Conservation (phyloP, 306 rosid species). For the Vigna reflexopilosa region DNA sequence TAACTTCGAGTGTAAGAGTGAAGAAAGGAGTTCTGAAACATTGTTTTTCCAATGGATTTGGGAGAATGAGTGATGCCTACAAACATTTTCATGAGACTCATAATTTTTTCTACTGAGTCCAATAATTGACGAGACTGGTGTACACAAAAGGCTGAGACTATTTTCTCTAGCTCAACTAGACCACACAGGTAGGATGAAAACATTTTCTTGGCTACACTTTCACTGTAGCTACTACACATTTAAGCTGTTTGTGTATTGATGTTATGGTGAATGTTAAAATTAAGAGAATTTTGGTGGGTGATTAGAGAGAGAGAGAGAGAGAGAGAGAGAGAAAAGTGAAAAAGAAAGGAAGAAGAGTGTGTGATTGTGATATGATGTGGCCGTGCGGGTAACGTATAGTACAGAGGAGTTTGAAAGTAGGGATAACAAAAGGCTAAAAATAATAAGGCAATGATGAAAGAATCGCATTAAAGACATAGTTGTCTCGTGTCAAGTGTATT, state of each 20-base stretch:
- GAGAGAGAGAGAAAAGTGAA: background rate
- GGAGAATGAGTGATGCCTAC: background rate
- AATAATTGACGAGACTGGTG: constrained; percentile 41
- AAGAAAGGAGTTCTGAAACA: too few relatives aligned
- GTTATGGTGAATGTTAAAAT: too few relatives aligned
- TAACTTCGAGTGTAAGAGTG: background rate
- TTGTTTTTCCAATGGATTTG: background rate
- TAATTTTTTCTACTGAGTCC: constrained; percentile 3
- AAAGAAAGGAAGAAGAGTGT: background rate
- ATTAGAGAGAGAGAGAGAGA: background rate
- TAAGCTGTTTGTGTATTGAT: too few relatives aligned
- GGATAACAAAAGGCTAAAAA: constrained; percentile 54
- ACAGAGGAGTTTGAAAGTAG: constrained; percentile 49
- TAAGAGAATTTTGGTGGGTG: too few relatives aligned
- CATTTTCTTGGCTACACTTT: background rate
- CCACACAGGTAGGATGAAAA: constrained; percentile 28
- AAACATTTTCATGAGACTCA: background rate
- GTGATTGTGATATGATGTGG: constrained; percentile 39
- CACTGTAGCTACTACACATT: too few relatives aligned
- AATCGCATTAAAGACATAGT: constrained; percentile 52
- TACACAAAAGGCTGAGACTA: constrained; percentile 41
- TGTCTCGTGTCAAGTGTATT: constrained; percentile 47
- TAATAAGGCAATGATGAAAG: constrained; percentile 78
- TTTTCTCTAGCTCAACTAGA: constrained; percentile 32
- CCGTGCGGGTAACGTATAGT: constrained; percentile 47